Evolutionary conservation across 352 stramenopile genomes (phyloP), one percentile per base, ranked within the genome.

Genomic region (Phytophthora colocasiae): DNA sequence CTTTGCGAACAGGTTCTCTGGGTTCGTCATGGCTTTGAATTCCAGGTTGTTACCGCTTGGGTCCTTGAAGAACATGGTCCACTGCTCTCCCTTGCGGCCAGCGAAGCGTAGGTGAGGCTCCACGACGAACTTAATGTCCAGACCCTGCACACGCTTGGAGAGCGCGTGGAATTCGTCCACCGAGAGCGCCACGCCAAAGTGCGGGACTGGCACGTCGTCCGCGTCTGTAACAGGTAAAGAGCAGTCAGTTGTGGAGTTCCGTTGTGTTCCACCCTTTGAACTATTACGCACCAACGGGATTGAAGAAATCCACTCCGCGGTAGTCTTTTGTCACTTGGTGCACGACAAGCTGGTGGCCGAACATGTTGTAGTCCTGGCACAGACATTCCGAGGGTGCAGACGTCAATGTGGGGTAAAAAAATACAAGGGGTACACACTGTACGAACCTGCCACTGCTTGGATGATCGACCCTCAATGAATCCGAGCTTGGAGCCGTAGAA

Each of bases 1-100:
- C 75, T 99, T 99, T n/a, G 95, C 94, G 79, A 99, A 99, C 14
- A 99, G 76, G 75, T 99, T 99, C 47, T 97, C 89, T 17, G 91
- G 86, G 36, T 92, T 98, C 7, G 94, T 98, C 97, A 99, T 99
- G 49, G 96, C 95, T 75, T 99, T 99, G 80, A 99, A 99, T 81
- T 99, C 97, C 8, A 99, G 85, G 77, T 98, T 99, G 77, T 99
- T 99, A 57, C 93, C 94, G 60, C 85, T 97, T 12, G 96, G 96
- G 67, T 98, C 93, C 71, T 99, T 99, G 81, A 99, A 99, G 77
- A 99, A 99, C 97, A 99, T 99, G 34, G 97, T 99, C 90, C 91
- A 99, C 70, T 99, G 97, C 73, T 99, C 98, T 7, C 97, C 97
- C 53, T 97, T 97, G 62, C 87, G 81, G 22, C 93, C 96, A 41